Evolutionary conservation across 169 alveolate genomes (phyloP), one percentile per base, ranked within the genome.

Genomic region (Cyclospora cayetanensis): DNA sequence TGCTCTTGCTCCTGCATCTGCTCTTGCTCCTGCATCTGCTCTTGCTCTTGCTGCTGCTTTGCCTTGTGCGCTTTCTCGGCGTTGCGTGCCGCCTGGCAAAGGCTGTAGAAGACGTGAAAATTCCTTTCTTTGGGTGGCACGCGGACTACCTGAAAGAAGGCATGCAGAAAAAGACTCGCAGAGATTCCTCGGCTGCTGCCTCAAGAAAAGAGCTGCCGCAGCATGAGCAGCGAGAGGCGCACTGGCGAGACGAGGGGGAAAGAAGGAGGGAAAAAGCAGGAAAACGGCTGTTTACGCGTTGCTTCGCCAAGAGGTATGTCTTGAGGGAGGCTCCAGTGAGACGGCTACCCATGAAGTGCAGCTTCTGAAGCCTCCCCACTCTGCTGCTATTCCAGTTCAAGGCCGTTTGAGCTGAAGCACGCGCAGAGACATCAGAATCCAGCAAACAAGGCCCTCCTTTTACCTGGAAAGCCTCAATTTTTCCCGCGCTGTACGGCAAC

Each of bases 361-460:
- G 95, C 93, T 98, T 97, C 43, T 98, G 97, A 93, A 98, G 97
- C 95, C 98, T 99, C 15, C 99, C 99, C 95, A 99, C 99, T 80
- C 99, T 95, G 90, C 99, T 96, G 34, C 99, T 96, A 95, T 99
- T 99, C 94, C 97, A 98, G 95, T 99, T 99, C 93, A 98, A 97
- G 46, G 98, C 95, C 27, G 99, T 99, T 93, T 98, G 98, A 0
- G 99, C 86, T 74, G 86, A 9, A 39, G 35, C 60, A 7, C 7
- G n/a, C 60, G 60, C 60, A 46, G n/a, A 46, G 60, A 7, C 60
- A 46, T n/a, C n/a, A n/a, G n/a, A n/a, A n/a, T n/a, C n/a, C n/a
- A n/a, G n/a, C n/a, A n/a, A n/a, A n/a, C n/a, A n/a, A n/a, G n/a
- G n/a, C n/a, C n/a, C n/a, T n/a, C n/a, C n/a, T n/a, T n/a, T n/a